phyloP scores from a whole-genome alignment of 129 eudicot species.

The Sambucus nigra region DNA sequence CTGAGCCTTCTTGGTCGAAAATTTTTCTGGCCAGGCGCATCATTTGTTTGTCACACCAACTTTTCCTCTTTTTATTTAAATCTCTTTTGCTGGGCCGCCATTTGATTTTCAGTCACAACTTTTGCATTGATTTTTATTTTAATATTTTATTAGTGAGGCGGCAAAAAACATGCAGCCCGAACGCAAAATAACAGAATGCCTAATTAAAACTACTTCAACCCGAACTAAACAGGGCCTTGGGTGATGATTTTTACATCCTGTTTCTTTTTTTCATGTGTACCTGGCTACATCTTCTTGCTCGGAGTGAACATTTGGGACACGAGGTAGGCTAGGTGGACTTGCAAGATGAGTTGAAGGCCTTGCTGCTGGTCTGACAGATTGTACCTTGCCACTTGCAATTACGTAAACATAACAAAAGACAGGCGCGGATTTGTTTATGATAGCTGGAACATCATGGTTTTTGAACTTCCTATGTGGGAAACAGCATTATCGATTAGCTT shows the following conservation, averaged over 20 bases:
- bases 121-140: no score
- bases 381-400: slow-evolving; percentile 31
- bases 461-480: slow-evolving; percentile 23
- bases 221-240: no score
- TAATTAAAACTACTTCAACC: no score
- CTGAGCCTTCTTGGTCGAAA: no score
- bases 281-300: slow-evolving; percentile 14
- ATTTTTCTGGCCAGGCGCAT: no score
- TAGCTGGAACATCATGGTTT: slow-evolving; percentile 32
- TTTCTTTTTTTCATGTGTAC: slow-evolving; percentile 5
- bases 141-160: no score
- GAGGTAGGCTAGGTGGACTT: slow-evolving; percentile 16
- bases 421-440: slow-evolving; percentile 31
- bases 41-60: no score
- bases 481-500: background rate
- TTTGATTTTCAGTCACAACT: no score
- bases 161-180: no score
- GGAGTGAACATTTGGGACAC: slow-evolving; percentile 4
- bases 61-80: no score
- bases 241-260: background rate
- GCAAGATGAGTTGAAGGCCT: slow-evolving; percentile 12
- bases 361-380: slow-evolving; percentile 36
- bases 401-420: slow-evolving; percentile 61
- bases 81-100: no score
- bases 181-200: no score